Percentiles rank a stretch among this genome's conserved stretches.
phyloP scores from a whole-genome alignment of 2,329 filamentous ascomycete genomes.

The Phialophora expanda region DNA sequence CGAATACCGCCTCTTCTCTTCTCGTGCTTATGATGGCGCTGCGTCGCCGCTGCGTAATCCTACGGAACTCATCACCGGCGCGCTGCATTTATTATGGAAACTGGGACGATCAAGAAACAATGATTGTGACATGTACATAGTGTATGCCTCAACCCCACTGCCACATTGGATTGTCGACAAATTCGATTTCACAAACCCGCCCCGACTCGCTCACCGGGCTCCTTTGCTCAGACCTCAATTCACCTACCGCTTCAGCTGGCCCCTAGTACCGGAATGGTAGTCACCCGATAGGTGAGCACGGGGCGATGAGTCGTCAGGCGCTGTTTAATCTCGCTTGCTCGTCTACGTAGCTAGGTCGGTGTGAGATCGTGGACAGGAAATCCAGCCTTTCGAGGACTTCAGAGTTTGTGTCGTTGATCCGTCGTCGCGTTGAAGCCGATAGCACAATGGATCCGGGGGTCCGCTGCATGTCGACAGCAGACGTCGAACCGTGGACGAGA shows the following conservation, averaged over 20 bases:
- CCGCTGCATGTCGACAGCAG: neutral
- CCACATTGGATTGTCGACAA: neutral
- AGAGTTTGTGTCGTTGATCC: neutral
- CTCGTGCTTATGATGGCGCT: neutral
- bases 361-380: neutral
- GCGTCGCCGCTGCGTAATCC: neutral
- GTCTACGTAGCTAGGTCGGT: neutral
- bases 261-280: neutral
- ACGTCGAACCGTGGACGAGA: neutral
- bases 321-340: neutral
- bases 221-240: neutral
- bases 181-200: neutral
- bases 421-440: neutral
- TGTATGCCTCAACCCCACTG: neutral
- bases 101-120: neutral
- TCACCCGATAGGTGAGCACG: neutral
- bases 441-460: neutral
- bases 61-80: neutral
- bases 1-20: neutral
- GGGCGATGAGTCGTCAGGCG: neutral
- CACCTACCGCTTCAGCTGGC: neutral
- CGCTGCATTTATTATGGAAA: neutral
- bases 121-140: neutral
- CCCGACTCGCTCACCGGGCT: neutral
- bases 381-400: neutral